Conservation (phyloP, 768 basidiomycete species). For the Lactarius indigo region DNA sequence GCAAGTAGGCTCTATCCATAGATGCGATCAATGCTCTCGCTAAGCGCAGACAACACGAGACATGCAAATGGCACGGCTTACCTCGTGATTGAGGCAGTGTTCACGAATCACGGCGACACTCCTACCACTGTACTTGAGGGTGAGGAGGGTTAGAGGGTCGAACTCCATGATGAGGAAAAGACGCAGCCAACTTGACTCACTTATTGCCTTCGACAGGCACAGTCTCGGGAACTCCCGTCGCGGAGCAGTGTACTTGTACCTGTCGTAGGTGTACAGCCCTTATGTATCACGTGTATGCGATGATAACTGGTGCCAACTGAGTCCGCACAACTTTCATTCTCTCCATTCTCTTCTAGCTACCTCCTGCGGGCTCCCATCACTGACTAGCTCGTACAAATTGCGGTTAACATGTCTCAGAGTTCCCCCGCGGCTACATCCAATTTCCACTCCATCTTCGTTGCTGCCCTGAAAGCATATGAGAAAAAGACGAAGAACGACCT, state of each 20-base stretch:
- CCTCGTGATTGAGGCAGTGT: neutral
- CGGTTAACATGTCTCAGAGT: neutral
- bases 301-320: too few species aligned
- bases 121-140: slow-evolving; percentile 1
- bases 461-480: neutral
- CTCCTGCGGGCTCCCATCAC: too few species aligned
- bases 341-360: too few species aligned
- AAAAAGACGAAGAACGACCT: neutral
- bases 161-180: neutral
- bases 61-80: neutral
- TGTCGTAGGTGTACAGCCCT: too few species aligned
- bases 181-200: too few species aligned
- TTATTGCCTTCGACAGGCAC: too few species aligned
- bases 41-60: neutral
- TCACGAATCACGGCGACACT: neutral
- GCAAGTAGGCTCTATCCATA: neutral
- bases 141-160: neutral
- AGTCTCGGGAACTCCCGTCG: too few species aligned
- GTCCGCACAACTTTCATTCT: too few species aligned
- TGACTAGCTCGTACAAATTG: too few species aligned
- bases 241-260: too few species aligned
- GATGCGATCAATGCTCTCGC: neutral
- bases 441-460: neutral
- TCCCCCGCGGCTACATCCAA: neutral
- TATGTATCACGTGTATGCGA: too few species aligned